Evolutionary conservation across 2,329 filamentous ascomycete species (phyloP), one percentile per base, ranked within the genome.

Genomic region (Remersonia thermophila): DNA sequence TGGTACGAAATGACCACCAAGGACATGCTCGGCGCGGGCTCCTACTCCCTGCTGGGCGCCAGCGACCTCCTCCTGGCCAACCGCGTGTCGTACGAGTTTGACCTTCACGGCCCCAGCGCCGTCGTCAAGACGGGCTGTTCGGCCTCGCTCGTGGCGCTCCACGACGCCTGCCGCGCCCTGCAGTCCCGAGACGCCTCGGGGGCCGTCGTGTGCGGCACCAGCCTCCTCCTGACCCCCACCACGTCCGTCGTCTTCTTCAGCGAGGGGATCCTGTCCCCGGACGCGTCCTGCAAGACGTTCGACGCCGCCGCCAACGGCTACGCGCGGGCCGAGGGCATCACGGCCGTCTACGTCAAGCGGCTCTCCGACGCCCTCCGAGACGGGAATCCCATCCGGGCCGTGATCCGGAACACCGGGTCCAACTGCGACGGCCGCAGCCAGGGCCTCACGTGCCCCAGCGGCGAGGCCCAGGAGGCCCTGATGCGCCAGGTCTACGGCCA

Each of bases 281-380:
- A 36, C 4, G 26, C 17, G 7, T 29, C 20, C 2, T 38, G 36
- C 15, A 26, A 36, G 2, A 33, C 34, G 2, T 41, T 41, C 25
- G 33, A 36, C 9, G 42, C 47, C 2, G 47, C 47, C 15, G 67
- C 61, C 2, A 55, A 62, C 39, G 69, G 69, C 1, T 73, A 69
- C 45, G 63, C 55, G 0, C 55, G 67, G 57, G 66, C 65, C 8
- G 72, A 77, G 34, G 70, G 69, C 9, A 32, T 41, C 11, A 30
- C 32, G 2, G 38, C 47, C 7, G 51, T 56, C 1, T 57, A 38
- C n/a, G 7, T 46, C 12, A 42, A 46, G 40, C 7, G 20, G 3
- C 30, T 43, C 3, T 13, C 2, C 3, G 51, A 50, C 23, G 55
- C 55, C n/a, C 40, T 55, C 4, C 41, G 47, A 7, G 46, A 46